Base-by-base conservation (phyloP, 768 basidiomycete species). In the Leucocoprinus leucothites region DNA sequence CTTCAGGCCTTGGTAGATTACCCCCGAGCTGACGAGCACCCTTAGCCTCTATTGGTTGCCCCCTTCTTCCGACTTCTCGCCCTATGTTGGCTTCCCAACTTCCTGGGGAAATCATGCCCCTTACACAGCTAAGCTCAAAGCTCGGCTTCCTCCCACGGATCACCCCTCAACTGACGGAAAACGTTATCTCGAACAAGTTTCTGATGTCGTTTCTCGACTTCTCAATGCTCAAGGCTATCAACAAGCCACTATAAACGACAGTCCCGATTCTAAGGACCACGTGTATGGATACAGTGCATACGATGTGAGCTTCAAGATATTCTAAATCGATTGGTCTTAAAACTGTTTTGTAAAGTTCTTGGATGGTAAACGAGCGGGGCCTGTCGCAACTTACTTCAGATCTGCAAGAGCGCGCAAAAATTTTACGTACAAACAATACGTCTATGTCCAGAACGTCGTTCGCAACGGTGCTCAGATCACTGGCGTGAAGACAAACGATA, bases 401-500 rank as follows among this genome's bases (percentile, higher is more conserved):
- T 79, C 82, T 16, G 81, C 84, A 3, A 68, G 69, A 49, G 70
- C 73, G 11, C 78, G 84, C 24, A 63, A 68, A 5, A 84, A 84
- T 69, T 75, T 84, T 58, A 72, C 70, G 1, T 76, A 78, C 69
- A 76, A 70, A 60, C 71, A 77, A 51, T 75, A 80, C 60, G 75
- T 74, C 18, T 68, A 71, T 34, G 84, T 80, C 38, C 67, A 70
- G 21, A 77, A 78, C 61, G 77, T 86, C 51, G 77, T 80, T 24
- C 82, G 84, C 44, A 81, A 81, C 58, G 81, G 82, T 41, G 66
- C 76, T 24, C 68, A 71, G 45, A 81, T 85, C 61, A 77, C 75
- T 31, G 83, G 84, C 60, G 82, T 86, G 18, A 74, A 78, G 64
- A 84, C 82, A 19, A 82, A 85, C 69, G 76, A 86, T 63, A 77